These are phyloP conservation scores for Neophaeococcomyces aloes DNA, from an alignment of 2,329 filamentous ascomycete genomes.

Conservation along the genomic window DNA sequence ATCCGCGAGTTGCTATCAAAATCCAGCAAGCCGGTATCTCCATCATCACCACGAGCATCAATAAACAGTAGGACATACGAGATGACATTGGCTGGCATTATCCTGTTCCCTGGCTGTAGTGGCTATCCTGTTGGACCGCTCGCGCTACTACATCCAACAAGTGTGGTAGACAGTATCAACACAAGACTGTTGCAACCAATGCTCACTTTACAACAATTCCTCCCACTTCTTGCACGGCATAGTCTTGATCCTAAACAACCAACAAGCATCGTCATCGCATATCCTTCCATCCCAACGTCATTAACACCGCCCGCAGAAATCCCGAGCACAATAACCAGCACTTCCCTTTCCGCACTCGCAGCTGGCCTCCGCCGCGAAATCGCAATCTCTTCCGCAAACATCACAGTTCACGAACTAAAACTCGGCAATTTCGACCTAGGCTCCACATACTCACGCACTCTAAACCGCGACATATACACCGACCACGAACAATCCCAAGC, in stretches of 20 bases:
- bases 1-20: conserved; percentile 19
- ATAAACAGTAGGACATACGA: conserved; percentile 15
- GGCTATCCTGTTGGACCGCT: conserved; percentile 75
- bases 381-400: conserved; percentile 51
- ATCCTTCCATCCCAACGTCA: conserved; percentile 37
- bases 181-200: conserved; percentile 85
- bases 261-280: conserved; percentile 33
- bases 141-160: conserved; percentile 70
- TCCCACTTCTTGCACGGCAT: conserved; percentile 62
- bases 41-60: conserved; percentile 8
- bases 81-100: conserved; percentile 59
- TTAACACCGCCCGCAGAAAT: conserved; percentile 42
- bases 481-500: conserved; percentile 8
- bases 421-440: conserved; percentile 84
- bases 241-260: conserved; percentile 36
- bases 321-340: conserved; percentile 74
- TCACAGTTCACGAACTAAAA: conserved; percentile 77
- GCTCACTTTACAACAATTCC: conserved; percentile 75
- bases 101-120: conserved; percentile 67
- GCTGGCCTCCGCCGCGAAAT: conserved; percentile 72
- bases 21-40: conserved; percentile 12
- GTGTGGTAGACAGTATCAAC: conserved; percentile 83
- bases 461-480: conserved; percentile 12
- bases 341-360: conserved; percentile 77
- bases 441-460: conserved; percentile 7